A percentile compares a stretch with the other conserved stretches of the same genome.
phyloP scores from a whole-genome alignment of 176 grass and related monocot species.

The Carex myosuroides region DNA sequence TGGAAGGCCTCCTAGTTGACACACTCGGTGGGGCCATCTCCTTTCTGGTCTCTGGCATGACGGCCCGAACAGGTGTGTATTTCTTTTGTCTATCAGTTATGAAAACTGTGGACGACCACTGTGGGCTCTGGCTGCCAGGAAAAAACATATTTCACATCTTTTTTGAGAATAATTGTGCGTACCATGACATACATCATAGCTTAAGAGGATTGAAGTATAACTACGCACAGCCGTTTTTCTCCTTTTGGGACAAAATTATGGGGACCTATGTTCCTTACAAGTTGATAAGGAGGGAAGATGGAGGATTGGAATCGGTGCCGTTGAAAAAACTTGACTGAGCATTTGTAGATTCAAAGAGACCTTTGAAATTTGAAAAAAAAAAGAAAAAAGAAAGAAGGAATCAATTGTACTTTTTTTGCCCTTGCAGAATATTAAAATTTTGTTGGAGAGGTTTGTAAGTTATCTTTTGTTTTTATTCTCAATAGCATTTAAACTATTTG shows the following conservation, averaged over 20 bases:
- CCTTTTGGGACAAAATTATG: constrained; percentile 27
- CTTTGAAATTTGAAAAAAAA: neutral
- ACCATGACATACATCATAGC: constrained; percentile 17
- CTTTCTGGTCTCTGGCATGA: constrained; percentile 24
- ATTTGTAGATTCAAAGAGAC: neutral
- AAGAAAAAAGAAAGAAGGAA: no score
- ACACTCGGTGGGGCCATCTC: constrained; percentile 3
- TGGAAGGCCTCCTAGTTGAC: constrained; percentile 14
- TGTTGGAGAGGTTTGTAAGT: neutral
- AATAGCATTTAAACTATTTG: neutral
- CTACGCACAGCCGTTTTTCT: neutral
- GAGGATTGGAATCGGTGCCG: constrained; percentile 1
- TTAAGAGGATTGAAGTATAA: constrained; percentile 20
- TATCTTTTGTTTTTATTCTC: neutral
- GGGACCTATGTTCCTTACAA: constrained; percentile 18
- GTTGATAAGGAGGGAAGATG: constrained; percentile 19
- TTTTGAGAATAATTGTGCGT: constrained; percentile 6
- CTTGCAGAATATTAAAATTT: neutral
- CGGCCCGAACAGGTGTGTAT: neutral
- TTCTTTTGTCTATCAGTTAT: constrained; percentile 8
- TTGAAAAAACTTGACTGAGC: constrained; percentile 16
- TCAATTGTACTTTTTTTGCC: neutral
- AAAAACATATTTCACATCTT: constrained; percentile 1
- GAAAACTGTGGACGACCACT: constrained; percentile 15
- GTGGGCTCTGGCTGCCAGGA: constrained; percentile 3